Conservation (phyloP, 495 filamentous ascomycete genomes). For the Umbilicaria muhlenbergii region DNA sequence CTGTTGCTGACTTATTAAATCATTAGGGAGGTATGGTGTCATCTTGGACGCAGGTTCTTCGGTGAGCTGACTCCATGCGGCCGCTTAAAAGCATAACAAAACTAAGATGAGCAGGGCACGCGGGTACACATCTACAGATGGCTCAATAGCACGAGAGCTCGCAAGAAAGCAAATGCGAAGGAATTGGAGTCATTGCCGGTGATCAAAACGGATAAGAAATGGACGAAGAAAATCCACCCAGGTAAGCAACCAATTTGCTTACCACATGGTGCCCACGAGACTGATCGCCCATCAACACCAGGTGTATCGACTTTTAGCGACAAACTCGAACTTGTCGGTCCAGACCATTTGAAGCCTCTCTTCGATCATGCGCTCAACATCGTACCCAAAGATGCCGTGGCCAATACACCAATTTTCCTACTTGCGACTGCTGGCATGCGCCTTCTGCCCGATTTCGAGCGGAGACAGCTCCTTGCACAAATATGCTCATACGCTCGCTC, state of each 20-base stretch:
- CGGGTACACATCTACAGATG: conserved; percentile 88
- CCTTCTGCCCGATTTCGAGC: conserved; percentile 59
- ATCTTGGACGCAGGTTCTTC: conserved; percentile 58
- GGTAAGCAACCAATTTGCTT: conserved; percentile 25
- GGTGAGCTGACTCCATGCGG: conserved; percentile 21
- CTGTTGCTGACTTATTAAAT: too few species aligned
- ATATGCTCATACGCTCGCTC: conserved; percentile 71
- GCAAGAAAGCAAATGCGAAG: conserved; percentile 38
- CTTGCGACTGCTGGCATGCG: conserved; percentile 97
- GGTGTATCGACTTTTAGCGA: conserved; percentile 82
- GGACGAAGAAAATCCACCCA: conserved; percentile 86
- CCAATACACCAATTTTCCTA: conserved; percentile 81
- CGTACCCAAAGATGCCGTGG: conserved; percentile 62
- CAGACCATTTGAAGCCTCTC: conserved; percentile 61
- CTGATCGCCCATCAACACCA: conserved; percentile 9
- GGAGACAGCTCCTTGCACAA: conserved; percentile 52
- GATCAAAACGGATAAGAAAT: conserved; percentile 67
- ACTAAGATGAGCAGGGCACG: conserved; percentile 44
- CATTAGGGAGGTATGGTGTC: conserved; percentile 44
- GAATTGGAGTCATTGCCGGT: conserved; percentile 59
- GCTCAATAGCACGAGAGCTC: conserved; percentile 58
- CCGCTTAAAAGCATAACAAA: neutral
- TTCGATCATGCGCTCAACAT: conserved; percentile 70
- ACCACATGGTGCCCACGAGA: too few species aligned
- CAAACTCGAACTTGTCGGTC: conserved; percentile 58